A percentile compares a stretch with the other conserved stretches of the same genome.
Evolutionary conservation across 192 early-diverging fungal genomes (phyloP).

Genomic region (Glomus cerebriforme): DNA sequence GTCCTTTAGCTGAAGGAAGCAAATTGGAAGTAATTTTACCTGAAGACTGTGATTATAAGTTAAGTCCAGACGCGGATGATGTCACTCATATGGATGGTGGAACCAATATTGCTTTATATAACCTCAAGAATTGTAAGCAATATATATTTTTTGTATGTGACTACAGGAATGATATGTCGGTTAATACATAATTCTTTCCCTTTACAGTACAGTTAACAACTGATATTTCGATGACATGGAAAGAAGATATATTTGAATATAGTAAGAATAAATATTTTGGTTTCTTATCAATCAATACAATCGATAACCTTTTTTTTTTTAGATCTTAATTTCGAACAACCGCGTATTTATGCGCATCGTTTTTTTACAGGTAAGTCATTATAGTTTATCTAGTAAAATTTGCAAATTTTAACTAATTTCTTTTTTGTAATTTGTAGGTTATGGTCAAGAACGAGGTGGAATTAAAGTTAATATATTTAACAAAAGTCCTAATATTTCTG

Average conservation of each 20-base stretch:
- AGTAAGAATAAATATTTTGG: conserved; percentile 36
- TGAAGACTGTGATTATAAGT: conserved; percentile 33
- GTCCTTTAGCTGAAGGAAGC: conserved; percentile 54
- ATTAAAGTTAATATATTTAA: conserved; percentile 78
- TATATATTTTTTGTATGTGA: background rate
- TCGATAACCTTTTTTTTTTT: background rate
- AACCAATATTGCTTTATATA: conserved; percentile 46
- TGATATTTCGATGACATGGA: conserved; percentile 57
- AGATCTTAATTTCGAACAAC: conserved; percentile 35
- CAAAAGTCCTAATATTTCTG: conserved; percentile 42
- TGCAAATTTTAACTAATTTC: background rate
- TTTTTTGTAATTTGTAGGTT: conserved; percentile 44
- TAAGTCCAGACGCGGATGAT: conserved; percentile 33
- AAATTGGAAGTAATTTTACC: conserved; percentile 45
- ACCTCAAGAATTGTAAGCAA: conserved; percentile 39
- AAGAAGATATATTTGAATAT: conserved; percentile 46
- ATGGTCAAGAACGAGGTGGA: conserved; percentile 85
- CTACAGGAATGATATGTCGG: background rate
- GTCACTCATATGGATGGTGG: background rate
- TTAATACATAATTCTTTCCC: background rate
- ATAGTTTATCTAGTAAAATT: background rate
- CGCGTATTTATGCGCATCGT: conserved; percentile 57
- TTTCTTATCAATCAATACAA: background rate
- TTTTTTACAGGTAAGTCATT: conserved; percentile 57
- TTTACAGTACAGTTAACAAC: background rate